Base-by-base conservation (phyloP, 768 basidiomycete genomes). In the Russula vinacea region DNA sequence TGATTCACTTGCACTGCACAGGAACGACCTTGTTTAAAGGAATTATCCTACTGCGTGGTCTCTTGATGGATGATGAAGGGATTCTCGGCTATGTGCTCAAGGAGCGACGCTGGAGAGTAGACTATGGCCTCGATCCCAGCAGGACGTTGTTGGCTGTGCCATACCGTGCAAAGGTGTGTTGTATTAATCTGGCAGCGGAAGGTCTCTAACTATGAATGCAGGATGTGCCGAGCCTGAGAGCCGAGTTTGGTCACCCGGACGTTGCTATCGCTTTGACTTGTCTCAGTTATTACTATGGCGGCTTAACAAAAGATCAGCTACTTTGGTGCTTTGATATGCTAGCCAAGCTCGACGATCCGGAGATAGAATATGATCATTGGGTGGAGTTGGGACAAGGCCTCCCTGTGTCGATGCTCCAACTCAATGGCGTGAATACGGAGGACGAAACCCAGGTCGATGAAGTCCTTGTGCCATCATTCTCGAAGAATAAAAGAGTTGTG, bases 231-330 rank as follows among this genome's bases (percentile, higher is more conserved):
- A 73, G 80, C 16, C 64, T 71, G 14, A 73, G 77, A 33, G 76
- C 82, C 42, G 81, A 84, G 54, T 84, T 84, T 52, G 80, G 79
- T 6, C 83, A 84, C 66, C 83, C 82, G 0, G 83, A 84, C 26
- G 73, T 82, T 6, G 74, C 76, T 0, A 72, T 83, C 55, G 60
- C 72, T 14, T 70, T 83, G 57, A 83, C 82, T 0, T 83, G 77
- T 58, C 70, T 83, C 35, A 75, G 74, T 0, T 83, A 83, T 60
- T 83, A 83, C 56, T 83, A 83, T 54, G 70, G 71, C 1, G 83
- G 83, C 10, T 73, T 84, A 8, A 73, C 70, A 1, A 62, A 74
- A 13, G 60, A 72, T 1, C 80, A 84, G 53, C 59, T 84, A 5
- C 70, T 67, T 26, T 32, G 61, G 2, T 76, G 73, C 35, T 79